phyloP scores from a whole-genome alignment of 2,329 filamentous ascomycete species.

The Coniochaeta ligniaria region DNA sequence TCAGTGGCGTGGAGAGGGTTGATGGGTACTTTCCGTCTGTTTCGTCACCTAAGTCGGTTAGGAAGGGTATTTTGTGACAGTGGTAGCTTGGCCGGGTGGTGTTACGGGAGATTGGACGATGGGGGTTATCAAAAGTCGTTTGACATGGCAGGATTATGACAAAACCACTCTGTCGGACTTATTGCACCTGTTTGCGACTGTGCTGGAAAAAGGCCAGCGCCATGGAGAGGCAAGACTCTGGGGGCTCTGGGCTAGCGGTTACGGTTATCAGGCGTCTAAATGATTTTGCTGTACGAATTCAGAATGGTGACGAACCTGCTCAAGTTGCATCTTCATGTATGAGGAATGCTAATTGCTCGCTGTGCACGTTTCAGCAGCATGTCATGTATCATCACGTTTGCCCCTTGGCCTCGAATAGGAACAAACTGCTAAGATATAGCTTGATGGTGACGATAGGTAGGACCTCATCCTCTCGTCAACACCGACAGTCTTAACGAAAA shows the following conservation, averaged over 20 bases:
- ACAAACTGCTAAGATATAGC: too few species aligned
- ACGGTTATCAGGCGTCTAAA: background rate
- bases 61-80: constrained; percentile 13
- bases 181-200: too few species aligned
- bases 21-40: constrained; percentile 36
- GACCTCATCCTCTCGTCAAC: background rate
- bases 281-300: background rate
- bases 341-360: too few species aligned
- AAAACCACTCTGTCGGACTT: background rate
- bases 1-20: constrained; percentile 21
- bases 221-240: background rate
- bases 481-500: background rate
- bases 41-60: constrained; percentile 22
- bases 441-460: too few species aligned
- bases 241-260: too few species aligned
- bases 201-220: background rate
- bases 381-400: too few species aligned
- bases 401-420: too few species aligned
- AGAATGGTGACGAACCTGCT: too few species aligned
- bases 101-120: background rate
- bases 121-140: background rate
- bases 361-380: too few species aligned
- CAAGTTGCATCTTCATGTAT: too few species aligned
- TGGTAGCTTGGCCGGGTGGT: background rate
- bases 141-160: background rate